Evolutionary conservation across 2,329 filamentous ascomycete species (phyloP), one percentile per base, ranked within the genome.

Genomic region (Pseudogymnoascus sp.): DNA sequence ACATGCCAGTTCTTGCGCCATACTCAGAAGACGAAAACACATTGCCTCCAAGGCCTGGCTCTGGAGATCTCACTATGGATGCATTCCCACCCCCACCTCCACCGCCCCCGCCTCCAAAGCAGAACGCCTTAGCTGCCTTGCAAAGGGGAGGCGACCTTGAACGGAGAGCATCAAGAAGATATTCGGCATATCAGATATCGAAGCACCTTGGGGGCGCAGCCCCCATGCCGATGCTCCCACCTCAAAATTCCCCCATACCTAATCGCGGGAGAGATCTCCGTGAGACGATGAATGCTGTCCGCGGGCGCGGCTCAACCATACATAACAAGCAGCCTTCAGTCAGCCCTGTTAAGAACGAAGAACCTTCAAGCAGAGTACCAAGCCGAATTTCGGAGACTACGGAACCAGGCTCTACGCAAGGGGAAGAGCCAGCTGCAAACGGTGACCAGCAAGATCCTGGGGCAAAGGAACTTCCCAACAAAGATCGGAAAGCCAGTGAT

Each of bases 101-200:
- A 1, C 90, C 90, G 2, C 88, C 89, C 5, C 47, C 47, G 1
- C 87, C 87, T n/a, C 89, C 90, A 25, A 89, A 91, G 59, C 86
- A 91, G 68, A 89, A 96, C 77, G 94, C 94, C 4, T 78, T 99
- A 59, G 91, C 91, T 57, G 91, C 92, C 58, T 75, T 99, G 66
- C 94, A 97, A 74, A 85, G 91, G 73, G 92, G 92, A 35, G 93
- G 93, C 18, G 92, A 97, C 66, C 77, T 99, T 58, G 94, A 99
- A 75, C 84, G 94, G 71, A 83, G 94, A 71, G 94, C 94, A 0
- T 99, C 94, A 12, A 83, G 93, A 67, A 82, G 94, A 69, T 99
- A 97, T 72, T 97, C 94, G 1, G 89, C 91, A 60, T 99, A 97
- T 72, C 94, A 99, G 71, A 96, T 99, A 67, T 90, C 91, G 50